A percentile compares a stretch with the other conserved stretches of the same genome.
phyloP scores from a whole-genome alignment of 148 eudicot genomes.

The Amaranthus hypochondriacus region DNA sequence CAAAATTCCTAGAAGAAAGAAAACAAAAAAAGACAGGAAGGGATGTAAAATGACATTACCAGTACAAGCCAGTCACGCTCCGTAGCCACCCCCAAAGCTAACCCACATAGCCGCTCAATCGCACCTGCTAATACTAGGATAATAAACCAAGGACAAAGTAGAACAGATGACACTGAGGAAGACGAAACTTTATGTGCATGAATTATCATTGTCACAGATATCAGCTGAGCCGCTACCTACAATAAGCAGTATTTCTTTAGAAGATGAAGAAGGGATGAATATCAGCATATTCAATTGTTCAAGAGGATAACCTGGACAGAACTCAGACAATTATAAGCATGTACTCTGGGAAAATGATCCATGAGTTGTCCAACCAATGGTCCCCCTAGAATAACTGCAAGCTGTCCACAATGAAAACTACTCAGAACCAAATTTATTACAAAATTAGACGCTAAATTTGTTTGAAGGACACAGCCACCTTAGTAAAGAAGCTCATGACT shows the following conservation, averaged over 20 bases:
- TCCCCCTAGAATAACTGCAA: slow-evolving; percentile 73
- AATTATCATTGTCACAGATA: slow-evolving; percentile 82
- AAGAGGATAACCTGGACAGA: slow-evolving; percentile 51
- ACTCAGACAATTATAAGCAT: slow-evolving; percentile 62
- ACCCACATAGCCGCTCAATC: slow-evolving; percentile 75
- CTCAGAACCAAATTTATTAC: slow-evolving; percentile 15
- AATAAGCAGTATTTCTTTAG: slow-evolving; percentile 24
- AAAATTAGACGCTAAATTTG: slow-evolving; percentile 3
- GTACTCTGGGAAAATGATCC: slow-evolving; percentile 85
- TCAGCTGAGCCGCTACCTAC: slow-evolving; percentile 82
- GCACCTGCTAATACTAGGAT: slow-evolving; percentile 76
- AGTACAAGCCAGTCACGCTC: slow-evolving; percentile 98
- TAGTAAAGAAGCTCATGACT: slow-evolving; percentile 69
- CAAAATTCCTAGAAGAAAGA: background rate
- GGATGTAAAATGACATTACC: slow-evolving; percentile 34
- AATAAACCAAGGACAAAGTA: slow-evolving; percentile 81
- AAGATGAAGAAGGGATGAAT: slow-evolving; percentile 9
- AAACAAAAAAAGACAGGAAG: background rate
- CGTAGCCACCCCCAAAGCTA: slow-evolving; percentile 88
- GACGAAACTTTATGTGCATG: slow-evolving; percentile 51
- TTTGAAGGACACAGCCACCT: slow-evolving; percentile 41
- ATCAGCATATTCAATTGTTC: background rate
- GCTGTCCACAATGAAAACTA: slow-evolving; percentile 39
- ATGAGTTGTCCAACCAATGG: slow-evolving; percentile 86
- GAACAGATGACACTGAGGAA: slow-evolving; percentile 39